Evolutionary conservation across 495 filamentous ascomycete species (phyloP).

Genomic region (Astrothelium macrocarpum): DNA sequence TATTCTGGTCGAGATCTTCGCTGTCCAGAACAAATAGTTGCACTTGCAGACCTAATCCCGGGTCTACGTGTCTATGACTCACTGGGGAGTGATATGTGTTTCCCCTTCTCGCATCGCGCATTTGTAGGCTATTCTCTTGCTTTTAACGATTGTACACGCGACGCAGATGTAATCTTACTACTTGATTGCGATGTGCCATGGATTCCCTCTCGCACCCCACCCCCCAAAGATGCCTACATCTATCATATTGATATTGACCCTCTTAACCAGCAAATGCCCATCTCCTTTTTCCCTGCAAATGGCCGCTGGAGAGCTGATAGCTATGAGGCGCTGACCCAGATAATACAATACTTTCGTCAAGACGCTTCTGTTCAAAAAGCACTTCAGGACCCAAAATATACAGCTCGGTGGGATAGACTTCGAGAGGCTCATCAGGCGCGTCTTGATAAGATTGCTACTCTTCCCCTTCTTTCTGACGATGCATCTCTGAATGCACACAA

Average conservation of each 20-base stretch:
- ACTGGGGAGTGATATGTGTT: conserved; percentile 16
- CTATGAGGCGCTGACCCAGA: conserved; percentile 29
- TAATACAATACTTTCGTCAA: conserved; percentile 21
- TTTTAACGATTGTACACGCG: conserved; percentile 10
- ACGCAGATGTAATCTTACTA: conserved; percentile 18
- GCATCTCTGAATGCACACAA: conserved; percentile 10
- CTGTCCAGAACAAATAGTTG: conserved; percentile 10
- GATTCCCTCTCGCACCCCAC: conserved; percentile 54
- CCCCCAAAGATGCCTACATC: conserved; percentile 48
- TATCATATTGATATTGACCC: conserved; percentile 83
- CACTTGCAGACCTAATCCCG: conserved; percentile 12
- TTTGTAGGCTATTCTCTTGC: conserved; percentile 13
- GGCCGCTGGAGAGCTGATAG: conserved; percentile 33
- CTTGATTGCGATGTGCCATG: conserved; percentile 49
- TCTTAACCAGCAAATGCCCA: conserved; percentile 77
- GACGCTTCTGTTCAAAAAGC: neutral
- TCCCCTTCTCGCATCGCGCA: conserved; percentile 14
- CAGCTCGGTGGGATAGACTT: neutral
- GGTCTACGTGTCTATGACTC: conserved; percentile 19
- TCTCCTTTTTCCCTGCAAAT: conserved; percentile 35
- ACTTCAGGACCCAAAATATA: neutral
- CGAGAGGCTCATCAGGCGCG: neutral
- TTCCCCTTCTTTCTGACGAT: conserved; percentile 2
- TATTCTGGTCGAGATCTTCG: conserved; percentile 14
- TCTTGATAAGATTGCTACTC: conserved; percentile 5